Percentiles rank a stretch among this genome's conserved stretches.
phyloP scores from a whole-genome alignment of 768 basidiomycete species.

The Sarcodon aspratus region DNA sequence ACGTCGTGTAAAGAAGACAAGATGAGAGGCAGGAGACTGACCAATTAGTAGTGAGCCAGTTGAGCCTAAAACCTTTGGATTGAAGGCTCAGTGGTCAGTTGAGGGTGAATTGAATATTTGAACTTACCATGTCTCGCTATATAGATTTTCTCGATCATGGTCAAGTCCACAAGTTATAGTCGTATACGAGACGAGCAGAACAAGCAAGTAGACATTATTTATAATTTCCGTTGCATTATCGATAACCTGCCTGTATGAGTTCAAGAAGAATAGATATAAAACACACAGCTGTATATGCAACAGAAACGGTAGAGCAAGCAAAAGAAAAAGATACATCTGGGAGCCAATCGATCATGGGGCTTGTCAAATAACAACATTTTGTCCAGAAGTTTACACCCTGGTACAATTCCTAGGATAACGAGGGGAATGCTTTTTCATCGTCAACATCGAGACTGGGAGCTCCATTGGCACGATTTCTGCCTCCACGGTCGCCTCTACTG shows the following conservation, averaged over 20 bases:
- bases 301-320: no score
- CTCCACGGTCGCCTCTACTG: constrained; percentile 28
- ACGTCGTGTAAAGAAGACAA: background rate
- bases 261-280: background rate
- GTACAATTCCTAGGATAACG: constrained; percentile 40
- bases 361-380: no score
- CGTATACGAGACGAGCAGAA: no score
- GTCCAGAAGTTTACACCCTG: background rate
- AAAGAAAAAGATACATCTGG: no score
- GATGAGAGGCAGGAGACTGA: constrained; percentile 17
- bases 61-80: constrained; percentile 55
- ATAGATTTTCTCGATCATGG: constrained; percentile 53
- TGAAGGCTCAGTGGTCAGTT: constrained; percentile 2
- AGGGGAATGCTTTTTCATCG: constrained; percentile 84
- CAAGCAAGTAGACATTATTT: background rate
- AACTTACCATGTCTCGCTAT: constrained; percentile 54
- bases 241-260: background rate
- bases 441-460: constrained; percentile 51
- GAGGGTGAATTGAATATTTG: background rate
- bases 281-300: no score
- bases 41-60: constrained; percentile 64
- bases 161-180: no score
- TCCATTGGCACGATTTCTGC: constrained; percentile 29
- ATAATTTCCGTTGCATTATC: background rate
- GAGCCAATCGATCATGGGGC: no score